Evolutionary conservation across 208 protist genomes (phyloP).

Genomic region (Angomonas ambiguus): DNA sequence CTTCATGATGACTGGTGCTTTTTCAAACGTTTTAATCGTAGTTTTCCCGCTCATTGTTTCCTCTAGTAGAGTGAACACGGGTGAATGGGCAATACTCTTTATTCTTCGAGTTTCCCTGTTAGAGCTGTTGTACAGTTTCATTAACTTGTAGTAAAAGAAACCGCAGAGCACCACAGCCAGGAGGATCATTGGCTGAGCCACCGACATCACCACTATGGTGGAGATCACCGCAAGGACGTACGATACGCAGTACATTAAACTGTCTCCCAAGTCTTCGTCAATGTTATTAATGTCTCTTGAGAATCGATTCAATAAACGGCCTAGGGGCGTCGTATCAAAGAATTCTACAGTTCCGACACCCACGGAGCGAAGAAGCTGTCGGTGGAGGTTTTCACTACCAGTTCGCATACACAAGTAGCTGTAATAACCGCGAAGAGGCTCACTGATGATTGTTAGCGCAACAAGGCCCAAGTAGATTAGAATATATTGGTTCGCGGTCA

Average conservation of each 20-base stretch:
- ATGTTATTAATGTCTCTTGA: constrained; percentile 83
- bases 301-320: constrained; percentile 95
- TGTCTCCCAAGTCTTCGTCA: constrained; percentile 56
- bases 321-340: constrained; percentile 94
- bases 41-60: constrained; percentile 85
- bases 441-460: constrained; percentile 22
- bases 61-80: constrained; percentile 89
- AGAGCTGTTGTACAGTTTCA: constrained; percentile 80
- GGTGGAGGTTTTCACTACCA: constrained; percentile 43
- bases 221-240: constrained; percentile 53
- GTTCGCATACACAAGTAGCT: constrained; percentile 30
- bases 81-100: constrained; percentile 83
- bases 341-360: constrained; percentile 70
- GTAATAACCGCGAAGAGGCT: constrained; percentile 32
- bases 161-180: constrained; percentile 52
- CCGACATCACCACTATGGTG: constrained; percentile 39
- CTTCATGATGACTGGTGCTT: constrained; percentile 22
- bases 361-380: constrained; percentile 46
- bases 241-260: constrained; percentile 54
- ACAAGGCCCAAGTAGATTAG: constrained; percentile 41
- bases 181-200: constrained; percentile 43
- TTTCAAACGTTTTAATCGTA: constrained; percentile 82
- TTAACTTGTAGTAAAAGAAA: constrained; percentile 83
- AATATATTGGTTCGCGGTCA: constrained; percentile 30
- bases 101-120: constrained; percentile 89